These are phyloP conservation scores for Ogataea nitratoaversa DNA, from an alignment of 805 yeast genomes.

Conservation along the genomic window DNA sequence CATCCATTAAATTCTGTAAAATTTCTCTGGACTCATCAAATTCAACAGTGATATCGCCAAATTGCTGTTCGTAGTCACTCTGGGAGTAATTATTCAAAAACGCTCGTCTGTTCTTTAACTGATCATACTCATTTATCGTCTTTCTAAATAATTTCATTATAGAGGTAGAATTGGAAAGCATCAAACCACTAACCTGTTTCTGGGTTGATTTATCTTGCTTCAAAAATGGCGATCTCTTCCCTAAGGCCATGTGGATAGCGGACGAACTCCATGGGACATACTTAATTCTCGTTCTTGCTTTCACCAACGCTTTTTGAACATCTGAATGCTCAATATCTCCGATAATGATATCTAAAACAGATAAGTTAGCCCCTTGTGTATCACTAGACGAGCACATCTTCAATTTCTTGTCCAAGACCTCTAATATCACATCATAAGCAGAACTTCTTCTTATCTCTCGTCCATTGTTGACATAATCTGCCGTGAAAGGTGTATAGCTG, in stretches of 20 bases:
- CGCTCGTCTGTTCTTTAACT: constrained; percentile 74
- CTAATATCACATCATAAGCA: constrained; percentile 81
- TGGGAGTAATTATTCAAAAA: constrained; percentile 73
- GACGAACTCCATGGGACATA: constrained; percentile 88
- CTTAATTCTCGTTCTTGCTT: constrained; percentile 60
- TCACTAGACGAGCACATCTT: constrained; percentile 55
- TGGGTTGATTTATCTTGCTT: constrained; percentile 28
- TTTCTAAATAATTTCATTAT: constrained; percentile 62
- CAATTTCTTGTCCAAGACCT: constrained; percentile 72
- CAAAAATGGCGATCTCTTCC: constrained; percentile 64
- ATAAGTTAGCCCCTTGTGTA: constrained; percentile 46
- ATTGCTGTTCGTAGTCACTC: constrained; percentile 39
- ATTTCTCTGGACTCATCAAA: constrained; percentile 30
- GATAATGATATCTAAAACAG: constrained; percentile 66
- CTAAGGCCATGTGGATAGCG: constrained; percentile 71
- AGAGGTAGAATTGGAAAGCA: constrained; percentile 79
- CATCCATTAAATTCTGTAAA: constrained; percentile 38
- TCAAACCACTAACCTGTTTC: constrained; percentile 67
- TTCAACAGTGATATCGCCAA: constrained; percentile 44
- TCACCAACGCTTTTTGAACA: constrained; percentile 59
- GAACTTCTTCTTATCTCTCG: constrained; percentile 64
- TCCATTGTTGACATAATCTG: constrained; percentile 55
- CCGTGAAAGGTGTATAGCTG: constrained; percentile 71
- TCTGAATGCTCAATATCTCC: constrained; percentile 70
- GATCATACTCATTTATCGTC: constrained; percentile 73